Base-by-base conservation (phyloP, 106 monocot species). In the Iris macrosiphon region DNA sequence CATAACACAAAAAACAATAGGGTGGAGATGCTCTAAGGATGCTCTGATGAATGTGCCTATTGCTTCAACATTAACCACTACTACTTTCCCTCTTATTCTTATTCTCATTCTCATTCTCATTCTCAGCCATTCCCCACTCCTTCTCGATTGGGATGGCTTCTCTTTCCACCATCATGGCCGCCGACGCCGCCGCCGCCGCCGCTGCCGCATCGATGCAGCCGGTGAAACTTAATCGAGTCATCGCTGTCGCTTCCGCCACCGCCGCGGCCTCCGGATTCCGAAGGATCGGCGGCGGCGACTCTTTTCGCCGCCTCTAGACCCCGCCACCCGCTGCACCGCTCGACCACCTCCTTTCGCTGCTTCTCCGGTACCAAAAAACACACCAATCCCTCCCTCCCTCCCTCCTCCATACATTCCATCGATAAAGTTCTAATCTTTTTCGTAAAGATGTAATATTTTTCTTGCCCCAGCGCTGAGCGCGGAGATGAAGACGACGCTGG, bases 401-500 rank as follows among this genome's bases (percentile, higher is more conserved):
- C n/a, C n/a, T n/a, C n/a, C n/a, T n/a, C n/a, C n/a, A n/a, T 1
- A n/a, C 8, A 50, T 19, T 25, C 17, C 32, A 24, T n/a, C 31
- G n/a, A 3, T 20, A 3, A 6, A 13, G 10, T 47, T 59, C 4
- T 29, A 12, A 22, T 47, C 15, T 40, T 40, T 40, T 41, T 48
- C 4, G 12, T 19, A n/a, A n/a, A n/a, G n/a, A n/a, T n/a, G n/a
- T 49, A 17, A 51, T 10, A n/a, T n/a, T 11, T 30, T n/a, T 19
- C 9, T 22, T 54, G 4, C 5, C 6, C 9, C 42, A 75, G 87
- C 81, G 23, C 54, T 88, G 66, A 78, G 55, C 15, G 77, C 88
- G 43, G 84, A 76, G 78, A 43, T 93, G 75, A 77, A 72, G 40
- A 58, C 72, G 33, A 83, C 88, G 25, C 38, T 93, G 45, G 88